Evolutionary conservation across 306 rosid species (phyloP).

Genomic region (Corylus avellana): DNA sequence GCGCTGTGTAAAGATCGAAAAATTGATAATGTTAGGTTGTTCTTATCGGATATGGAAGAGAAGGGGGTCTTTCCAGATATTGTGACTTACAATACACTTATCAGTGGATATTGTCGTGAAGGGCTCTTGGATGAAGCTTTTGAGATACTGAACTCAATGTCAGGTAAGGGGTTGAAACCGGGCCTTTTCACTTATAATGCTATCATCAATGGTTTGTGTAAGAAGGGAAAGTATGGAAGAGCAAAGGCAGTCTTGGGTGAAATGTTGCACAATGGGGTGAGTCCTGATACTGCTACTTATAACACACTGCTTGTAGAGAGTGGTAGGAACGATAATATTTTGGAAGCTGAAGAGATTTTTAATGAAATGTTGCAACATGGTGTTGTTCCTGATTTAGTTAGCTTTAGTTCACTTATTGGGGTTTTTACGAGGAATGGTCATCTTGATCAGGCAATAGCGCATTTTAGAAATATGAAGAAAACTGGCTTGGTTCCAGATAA

Average conservation of each 20-base stretch:
- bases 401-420: conserved; percentile 69
- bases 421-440: conserved; percentile 64
- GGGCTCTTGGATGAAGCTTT: conserved; percentile 66
- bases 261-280: conserved; percentile 60
- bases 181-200: conserved; percentile 74
- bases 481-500: conserved; percentile 78
- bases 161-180: conserved; percentile 57
- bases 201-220: conserved; percentile 78
- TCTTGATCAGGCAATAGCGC: conserved; percentile 52
- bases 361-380: conserved; percentile 53
- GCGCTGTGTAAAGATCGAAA: conserved; percentile 73
- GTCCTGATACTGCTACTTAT: conserved; percentile 69
- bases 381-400: conserved; percentile 75
- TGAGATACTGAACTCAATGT: conserved; percentile 47
- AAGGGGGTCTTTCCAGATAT: conserved; percentile 59
- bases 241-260: conserved; percentile 60
- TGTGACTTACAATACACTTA: conserved; percentile 79
- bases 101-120: conserved; percentile 63
- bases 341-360: conserved; percentile 67
- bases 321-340: conserved; percentile 59
- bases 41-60: conserved; percentile 60
- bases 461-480: conserved; percentile 62
- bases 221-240: conserved; percentile 51
- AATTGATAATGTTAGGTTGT: conserved; percentile 43
- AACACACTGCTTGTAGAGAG: conserved; percentile 69